Conservation (phyloP, 169 alveolate species). For the Plasmodium gaboni region DNA sequence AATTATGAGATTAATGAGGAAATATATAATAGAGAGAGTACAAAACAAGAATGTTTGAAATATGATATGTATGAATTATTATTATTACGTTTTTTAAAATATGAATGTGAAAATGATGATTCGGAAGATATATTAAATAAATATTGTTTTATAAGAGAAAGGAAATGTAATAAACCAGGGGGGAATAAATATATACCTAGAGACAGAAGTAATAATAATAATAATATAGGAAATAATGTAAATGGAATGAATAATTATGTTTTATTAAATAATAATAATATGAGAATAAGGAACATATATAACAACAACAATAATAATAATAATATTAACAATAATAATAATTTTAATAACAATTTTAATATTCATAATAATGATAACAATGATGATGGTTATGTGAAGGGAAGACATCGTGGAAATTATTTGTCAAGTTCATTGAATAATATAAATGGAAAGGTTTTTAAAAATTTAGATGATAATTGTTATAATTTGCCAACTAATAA, state of each 20-base stretch:
- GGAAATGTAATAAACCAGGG: conserved; percentile 7
- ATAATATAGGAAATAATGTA: not conserved
- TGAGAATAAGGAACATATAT: conserved; percentile 18
- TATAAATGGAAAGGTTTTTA: conserved; percentile 28
- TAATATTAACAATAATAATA: not conserved
- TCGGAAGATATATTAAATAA: conserved; percentile 29
- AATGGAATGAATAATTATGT: not conserved
- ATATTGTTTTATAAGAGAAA: conserved; percentile 49
- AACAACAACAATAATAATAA: not conserved
- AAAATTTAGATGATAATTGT: conserved; percentile 40
- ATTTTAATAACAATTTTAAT: not conserved
- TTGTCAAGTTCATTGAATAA: conserved; percentile 8
- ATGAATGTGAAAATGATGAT: not conserved
- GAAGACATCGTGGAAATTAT: not conserved
- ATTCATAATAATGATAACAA: conserved; percentile 1
- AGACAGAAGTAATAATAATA: conserved; percentile 23
- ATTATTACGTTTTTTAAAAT: conserved; percentile 56
- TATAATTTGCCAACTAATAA: conserved; percentile 41
- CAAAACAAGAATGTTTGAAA: conserved; percentile 43
- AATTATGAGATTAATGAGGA: conserved; percentile 22
- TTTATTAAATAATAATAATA: not conserved
- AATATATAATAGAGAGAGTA: conserved; percentile 20
- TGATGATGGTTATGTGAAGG: conserved; percentile 8
- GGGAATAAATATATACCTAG: conserved; percentile 17
- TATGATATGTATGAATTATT: conserved; percentile 34